Evolutionary conservation across 495 filamentous ascomycete genomes (phyloP).

Genomic region (Bryoglossum gracile): DNA sequence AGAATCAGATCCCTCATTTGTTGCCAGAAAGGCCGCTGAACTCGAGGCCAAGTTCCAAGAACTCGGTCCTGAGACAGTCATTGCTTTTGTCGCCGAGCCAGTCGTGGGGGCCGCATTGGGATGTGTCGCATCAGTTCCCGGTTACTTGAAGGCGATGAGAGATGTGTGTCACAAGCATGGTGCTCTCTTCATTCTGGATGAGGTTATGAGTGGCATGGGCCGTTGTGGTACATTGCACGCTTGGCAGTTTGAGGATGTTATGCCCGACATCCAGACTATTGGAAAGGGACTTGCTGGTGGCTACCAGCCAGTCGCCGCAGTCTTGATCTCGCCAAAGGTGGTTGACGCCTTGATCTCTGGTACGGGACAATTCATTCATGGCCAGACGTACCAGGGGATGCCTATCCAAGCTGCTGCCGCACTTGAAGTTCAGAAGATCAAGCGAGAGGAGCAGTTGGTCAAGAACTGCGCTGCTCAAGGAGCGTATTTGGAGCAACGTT

Average conservation of each 20-base stretch:
- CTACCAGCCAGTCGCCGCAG: slow-evolving; percentile 51
- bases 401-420: slow-evolving; percentile 53
- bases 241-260: slow-evolving; percentile 56
- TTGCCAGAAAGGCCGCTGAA: slow-evolving; percentile 47
- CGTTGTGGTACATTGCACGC: slow-evolving; percentile 59
- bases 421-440: slow-evolving; percentile 51
- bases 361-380: slow-evolving; percentile 46
- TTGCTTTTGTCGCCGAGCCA: slow-evolving; percentile 71
- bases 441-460: slow-evolving; percentile 47
- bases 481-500: slow-evolving; percentile 35
- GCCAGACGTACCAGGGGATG: slow-evolving; percentile 57
- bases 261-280: slow-evolving; percentile 63
- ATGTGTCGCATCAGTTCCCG: slow-evolving; percentile 54
- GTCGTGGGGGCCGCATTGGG: slow-evolving; percentile 54
- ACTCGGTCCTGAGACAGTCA: slow-evolving; percentile 63
- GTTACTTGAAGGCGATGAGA: slow-evolving; percentile 59
- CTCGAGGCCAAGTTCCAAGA: slow-evolving; percentile 68
- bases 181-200: slow-evolving; percentile 64
- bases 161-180: slow-evolving; percentile 57
- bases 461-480: slow-evolving; percentile 47
- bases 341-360: slow-evolving; percentile 49
- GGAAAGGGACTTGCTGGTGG: slow-evolving; percentile 63
- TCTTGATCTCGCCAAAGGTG: slow-evolving; percentile 48
- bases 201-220: slow-evolving; percentile 77
- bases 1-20: slow-evolving; percentile 44